Evolutionary conservation across 805 yeast genomes (phyloP).

Genomic region (Hyphopichia homilentoma): DNA sequence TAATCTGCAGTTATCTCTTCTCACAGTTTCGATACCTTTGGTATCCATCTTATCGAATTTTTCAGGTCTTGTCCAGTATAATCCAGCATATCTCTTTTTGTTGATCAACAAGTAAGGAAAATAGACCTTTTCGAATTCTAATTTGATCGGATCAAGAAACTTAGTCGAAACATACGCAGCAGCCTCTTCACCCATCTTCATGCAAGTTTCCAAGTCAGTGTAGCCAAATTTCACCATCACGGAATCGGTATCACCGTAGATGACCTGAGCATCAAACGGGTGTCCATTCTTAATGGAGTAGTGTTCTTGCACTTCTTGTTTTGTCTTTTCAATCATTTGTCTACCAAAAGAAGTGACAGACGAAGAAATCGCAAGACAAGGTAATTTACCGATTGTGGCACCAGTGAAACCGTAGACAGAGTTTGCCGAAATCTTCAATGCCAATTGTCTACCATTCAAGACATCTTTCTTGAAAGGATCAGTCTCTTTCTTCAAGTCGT

Average conservation of each 20-base stretch:
- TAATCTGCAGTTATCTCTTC: slow-evolving; percentile 94
- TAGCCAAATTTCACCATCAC: slow-evolving; percentile 98
- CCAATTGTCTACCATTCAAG: slow-evolving; percentile 94
- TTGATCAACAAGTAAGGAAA: slow-evolving; percentile 91
- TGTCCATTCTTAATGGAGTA: slow-evolving; percentile 82
- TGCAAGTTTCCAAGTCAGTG: slow-evolving; percentile 72
- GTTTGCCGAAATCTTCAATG: slow-evolving; percentile 93
- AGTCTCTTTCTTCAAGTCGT: slow-evolving; percentile 84
- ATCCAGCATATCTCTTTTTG: slow-evolving; percentile 95
- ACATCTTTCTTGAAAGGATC: slow-evolving; percentile 95
- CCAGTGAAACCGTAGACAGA: slow-evolving; percentile 99
- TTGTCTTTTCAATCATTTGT: slow-evolving; percentile 92
- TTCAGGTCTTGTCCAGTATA: slow-evolving; percentile 92
- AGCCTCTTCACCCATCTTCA: slow-evolving; percentile 92
- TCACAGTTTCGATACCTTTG: slow-evolving; percentile 96
- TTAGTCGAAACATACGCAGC: slow-evolving; percentile 79
- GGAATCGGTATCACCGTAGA: slow-evolving; percentile 98
- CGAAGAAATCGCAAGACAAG: slow-evolving; percentile 94
- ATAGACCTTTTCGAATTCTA: slow-evolving; percentile 95
- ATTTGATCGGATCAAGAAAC: slow-evolving; percentile 82
- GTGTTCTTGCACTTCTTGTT: slow-evolving; percentile 74
- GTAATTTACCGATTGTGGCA: slow-evolving; percentile 95
- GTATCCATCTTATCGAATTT: slow-evolving; percentile 96
- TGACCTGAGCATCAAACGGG: slow-evolving; percentile 81
- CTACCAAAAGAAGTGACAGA: slow-evolving; percentile 96